phyloP scores from a whole-genome alignment of 2,329 filamentous ascomycete genomes.

The Calonectria pteridis region DNA sequence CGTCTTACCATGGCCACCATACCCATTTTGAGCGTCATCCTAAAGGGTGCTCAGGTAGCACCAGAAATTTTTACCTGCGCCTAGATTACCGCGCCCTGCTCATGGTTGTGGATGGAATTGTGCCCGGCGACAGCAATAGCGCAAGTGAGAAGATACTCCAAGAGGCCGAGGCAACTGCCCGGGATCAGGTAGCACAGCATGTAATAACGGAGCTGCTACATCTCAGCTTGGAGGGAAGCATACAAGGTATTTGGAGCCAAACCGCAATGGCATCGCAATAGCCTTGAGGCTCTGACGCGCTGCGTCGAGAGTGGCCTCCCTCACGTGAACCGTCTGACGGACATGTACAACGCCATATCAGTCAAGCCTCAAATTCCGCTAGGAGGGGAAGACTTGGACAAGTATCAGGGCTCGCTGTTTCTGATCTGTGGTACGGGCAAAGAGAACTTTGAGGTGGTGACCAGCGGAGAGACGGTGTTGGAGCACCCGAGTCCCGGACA shows the following conservation, averaged over 20 bases:
- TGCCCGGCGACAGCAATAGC: slow-evolving; percentile 28
- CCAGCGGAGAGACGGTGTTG: slow-evolving; percentile 10
- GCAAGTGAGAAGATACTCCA: slow-evolving; percentile 29
- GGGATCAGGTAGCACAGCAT: slow-evolving; percentile 1
- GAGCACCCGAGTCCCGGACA: slow-evolving; percentile 28
- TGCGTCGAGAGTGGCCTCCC: slow-evolving; percentile 30
- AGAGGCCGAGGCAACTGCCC: slow-evolving; percentile 29
- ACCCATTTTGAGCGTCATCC: not conserved
- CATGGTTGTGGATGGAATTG: slow-evolving; percentile 33
- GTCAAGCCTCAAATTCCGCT: slow-evolving; percentile 36
- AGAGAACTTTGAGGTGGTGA: slow-evolving; percentile 22
- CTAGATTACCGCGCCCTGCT: slow-evolving; percentile 34
- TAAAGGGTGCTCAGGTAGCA: slow-evolving; percentile 17
- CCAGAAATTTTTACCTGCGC: slow-evolving; percentile 34
- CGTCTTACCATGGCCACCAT: not conserved
- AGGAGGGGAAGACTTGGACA: slow-evolving; percentile 36
- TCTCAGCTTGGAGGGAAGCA: slow-evolving; percentile 31
- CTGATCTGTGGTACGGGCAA: slow-evolving; percentile 25
- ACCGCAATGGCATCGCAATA: slow-evolving; percentile 30
- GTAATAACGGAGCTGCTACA: slow-evolving; percentile 32
- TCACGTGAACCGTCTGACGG: slow-evolving; percentile 35
- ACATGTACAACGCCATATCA: slow-evolving; percentile 40
- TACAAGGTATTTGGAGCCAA: slow-evolving; percentile 36
- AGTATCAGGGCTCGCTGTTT: slow-evolving; percentile 32
- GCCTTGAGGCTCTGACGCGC: slow-evolving; percentile 33